These are phyloP conservation scores for Penicillium sp. DNA, from an alignment of 2,329 filamentous ascomycete species.

Conservation along the genomic window DNA sequence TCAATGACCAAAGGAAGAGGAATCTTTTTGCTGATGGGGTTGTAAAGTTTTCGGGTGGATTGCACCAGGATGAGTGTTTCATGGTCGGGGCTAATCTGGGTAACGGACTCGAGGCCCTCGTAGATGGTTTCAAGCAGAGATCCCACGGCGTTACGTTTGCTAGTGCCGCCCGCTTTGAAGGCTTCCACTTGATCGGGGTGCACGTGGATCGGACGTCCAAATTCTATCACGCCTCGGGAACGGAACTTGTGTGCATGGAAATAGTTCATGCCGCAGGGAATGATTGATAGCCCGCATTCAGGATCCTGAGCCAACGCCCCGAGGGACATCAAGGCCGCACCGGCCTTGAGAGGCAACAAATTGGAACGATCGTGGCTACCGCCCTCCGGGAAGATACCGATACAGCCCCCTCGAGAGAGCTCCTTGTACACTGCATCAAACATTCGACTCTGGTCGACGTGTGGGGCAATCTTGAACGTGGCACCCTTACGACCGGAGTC, in stretches of 20 bases:
- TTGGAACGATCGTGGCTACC: conserved; percentile 92
- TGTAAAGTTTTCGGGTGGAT: conserved; percentile 84
- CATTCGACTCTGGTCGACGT: conserved; percentile 86
- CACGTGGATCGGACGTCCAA: conserved; percentile 83
- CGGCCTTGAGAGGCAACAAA: conserved; percentile 84
- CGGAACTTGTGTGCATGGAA: conserved; percentile 97
- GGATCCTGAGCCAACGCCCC: conserved; percentile 78
- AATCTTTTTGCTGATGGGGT: conserved; percentile 85
- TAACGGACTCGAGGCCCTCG: conserved; percentile 77
- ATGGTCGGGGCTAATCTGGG: conserved; percentile 85
- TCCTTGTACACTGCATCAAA: conserved; percentile 87
- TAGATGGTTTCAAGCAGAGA: conserved; percentile 71
- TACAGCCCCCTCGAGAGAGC: conserved; percentile 78
- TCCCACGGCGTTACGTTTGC: conserved; percentile 24
- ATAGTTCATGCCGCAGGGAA: conserved; percentile 96
- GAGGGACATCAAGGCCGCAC: conserved; percentile 93
- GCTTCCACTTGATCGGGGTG: conserved; percentile 76
- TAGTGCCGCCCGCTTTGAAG: conserved; percentile 69
- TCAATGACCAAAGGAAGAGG: conserved; percentile 89
- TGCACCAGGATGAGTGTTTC: conserved; percentile 92
- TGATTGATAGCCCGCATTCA: conserved; percentile 80
- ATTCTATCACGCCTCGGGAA: conserved; percentile 87
- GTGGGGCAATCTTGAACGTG: conserved; percentile 79
- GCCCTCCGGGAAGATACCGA: conserved; percentile 93
- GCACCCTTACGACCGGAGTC: conserved; percentile 54